A percentile compares a stretch with the other conserved stretches of the same genome.
These are phyloP conservation scores for Agrostemma githago DNA, from an alignment of 148 eudicot genomes.

Conservation along the genomic window DNA sequence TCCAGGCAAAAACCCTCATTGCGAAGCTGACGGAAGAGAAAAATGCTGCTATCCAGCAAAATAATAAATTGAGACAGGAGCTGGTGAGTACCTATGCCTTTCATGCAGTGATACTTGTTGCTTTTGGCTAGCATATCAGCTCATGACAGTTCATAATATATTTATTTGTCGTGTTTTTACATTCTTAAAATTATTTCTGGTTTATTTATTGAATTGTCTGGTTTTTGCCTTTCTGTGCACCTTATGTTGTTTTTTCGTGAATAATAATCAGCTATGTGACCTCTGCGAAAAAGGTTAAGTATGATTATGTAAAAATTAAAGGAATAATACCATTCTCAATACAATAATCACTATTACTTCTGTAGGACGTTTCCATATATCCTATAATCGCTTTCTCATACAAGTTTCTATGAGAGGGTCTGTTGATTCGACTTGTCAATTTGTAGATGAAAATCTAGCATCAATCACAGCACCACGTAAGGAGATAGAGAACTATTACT, in stretches of 20 bases:
- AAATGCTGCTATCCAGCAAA: slow-evolving; percentile 47
- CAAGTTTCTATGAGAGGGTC: background rate
- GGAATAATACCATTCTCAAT: too few relatives aligned
- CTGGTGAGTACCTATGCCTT: slow-evolving; percentile 44
- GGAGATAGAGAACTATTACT: background rate
- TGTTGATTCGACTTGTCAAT: background rate
- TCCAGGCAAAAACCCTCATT: slow-evolving; percentile 51
- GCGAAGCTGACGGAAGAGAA: slow-evolving; percentile 62
- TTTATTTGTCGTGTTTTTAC: background rate
- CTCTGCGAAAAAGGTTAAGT: too few relatives aligned
- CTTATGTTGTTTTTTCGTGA: background rate
- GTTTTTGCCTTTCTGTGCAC: background rate
- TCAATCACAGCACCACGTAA: background rate
- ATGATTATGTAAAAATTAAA: too few relatives aligned
- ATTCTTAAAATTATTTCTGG: background rate
- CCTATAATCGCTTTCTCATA: background rate
- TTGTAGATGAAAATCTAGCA: background rate
- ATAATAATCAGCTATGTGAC: too few relatives aligned
- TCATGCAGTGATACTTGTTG: background rate
- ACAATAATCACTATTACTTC: background rate
- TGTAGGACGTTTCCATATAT: background rate
- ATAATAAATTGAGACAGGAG: slow-evolving; percentile 61
- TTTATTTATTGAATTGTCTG: background rate
- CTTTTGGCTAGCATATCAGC: background rate
- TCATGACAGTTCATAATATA: background rate